Conservation (phyloP, 2,329 filamentous ascomycete genomes). For the Penicillium sp. region DNA sequence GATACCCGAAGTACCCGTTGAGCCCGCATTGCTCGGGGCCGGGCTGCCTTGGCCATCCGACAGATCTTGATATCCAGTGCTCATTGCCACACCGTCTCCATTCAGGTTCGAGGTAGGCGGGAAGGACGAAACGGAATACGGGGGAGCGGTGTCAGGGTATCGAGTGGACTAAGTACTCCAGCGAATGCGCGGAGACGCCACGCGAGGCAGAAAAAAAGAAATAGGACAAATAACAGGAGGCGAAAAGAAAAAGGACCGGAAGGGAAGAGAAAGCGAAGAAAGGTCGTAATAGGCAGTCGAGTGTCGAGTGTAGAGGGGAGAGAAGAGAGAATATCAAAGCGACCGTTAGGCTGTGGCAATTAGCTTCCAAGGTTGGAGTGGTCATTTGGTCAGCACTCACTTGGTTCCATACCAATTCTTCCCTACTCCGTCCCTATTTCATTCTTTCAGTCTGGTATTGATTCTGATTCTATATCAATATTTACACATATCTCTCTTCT, state of each 20-base stretch:
- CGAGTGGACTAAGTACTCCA: neutral
- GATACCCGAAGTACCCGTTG: conserved; percentile 39
- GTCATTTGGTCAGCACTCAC: conserved; percentile 5
- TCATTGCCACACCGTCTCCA: conserved; percentile 39
- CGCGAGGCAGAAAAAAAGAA: conserved; percentile 18
- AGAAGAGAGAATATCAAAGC: conserved; percentile 11
- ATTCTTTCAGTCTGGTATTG: neutral
- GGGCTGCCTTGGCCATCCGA: conserved; percentile 30
- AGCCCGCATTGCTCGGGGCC: conserved; percentile 37
- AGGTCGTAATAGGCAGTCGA: conserved; percentile 7
- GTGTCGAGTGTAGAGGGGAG: conserved; percentile 5
- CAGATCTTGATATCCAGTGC: conserved; percentile 30
- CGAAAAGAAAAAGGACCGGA: conserved; percentile 22
- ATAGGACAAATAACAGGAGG: conserved; percentile 12
- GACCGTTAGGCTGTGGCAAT: conserved; percentile 18
- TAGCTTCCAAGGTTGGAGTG: neutral
- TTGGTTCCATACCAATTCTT: too few relatives aligned
- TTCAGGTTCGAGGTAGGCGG: conserved; percentile 17
- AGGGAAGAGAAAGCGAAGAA: conserved; percentile 7
- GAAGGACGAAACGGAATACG: neutral
- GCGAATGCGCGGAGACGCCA: conserved; percentile 8
- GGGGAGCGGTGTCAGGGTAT: conserved; percentile 5
- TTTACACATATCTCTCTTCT: neutral
- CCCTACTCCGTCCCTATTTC: neutral
- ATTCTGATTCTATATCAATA: neutral